These are phyloP conservation scores for Talaromyces pinophilus DNA, from an alignment of 2,329 filamentous ascomycete species.

Conservation along the genomic window DNA sequence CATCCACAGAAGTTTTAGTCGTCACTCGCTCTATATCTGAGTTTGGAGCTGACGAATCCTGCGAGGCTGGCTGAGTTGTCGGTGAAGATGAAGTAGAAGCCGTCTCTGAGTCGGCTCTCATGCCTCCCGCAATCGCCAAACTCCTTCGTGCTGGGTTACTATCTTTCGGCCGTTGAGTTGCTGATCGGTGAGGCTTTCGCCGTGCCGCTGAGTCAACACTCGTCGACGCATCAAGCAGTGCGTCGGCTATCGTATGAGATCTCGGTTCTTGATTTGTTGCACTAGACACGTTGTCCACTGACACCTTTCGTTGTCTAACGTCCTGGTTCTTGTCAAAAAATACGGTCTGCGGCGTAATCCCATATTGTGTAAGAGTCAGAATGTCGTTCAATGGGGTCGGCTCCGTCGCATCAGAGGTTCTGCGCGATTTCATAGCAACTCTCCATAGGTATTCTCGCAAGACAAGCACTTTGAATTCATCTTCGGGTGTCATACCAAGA, in stretches of 20 bases:
- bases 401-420: slow-evolving; percentile 44
- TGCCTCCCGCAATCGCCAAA: slow-evolving; percentile 25
- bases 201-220: slow-evolving; percentile 70
- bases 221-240: slow-evolving; percentile 86
- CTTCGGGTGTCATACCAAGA: slow-evolving; percentile 76
- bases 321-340: slow-evolving; percentile 80
- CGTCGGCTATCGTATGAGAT: slow-evolving; percentile 83
- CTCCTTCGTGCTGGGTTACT: slow-evolving; percentile 26
- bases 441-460: slow-evolving; percentile 91
- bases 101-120: slow-evolving; percentile 31
- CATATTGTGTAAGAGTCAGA: slow-evolving; percentile 71
- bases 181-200: slow-evolving; percentile 43
- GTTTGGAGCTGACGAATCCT: slow-evolving; percentile 37
- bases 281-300: slow-evolving; percentile 31
- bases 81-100: slow-evolving; percentile 42
- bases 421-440: slow-evolving; percentile 69
- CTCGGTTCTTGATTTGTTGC: slow-evolving; percentile 39
- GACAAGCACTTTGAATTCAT: slow-evolving; percentile 85
- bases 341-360: slow-evolving; percentile 81
- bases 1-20: slow-evolving; percentile 31
- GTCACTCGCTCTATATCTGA: slow-evolving; percentile 35
- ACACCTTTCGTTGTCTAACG: slow-evolving; percentile 43
- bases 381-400: slow-evolving; percentile 64
- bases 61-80: slow-evolving; percentile 33
- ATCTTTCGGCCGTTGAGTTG: slow-evolving; percentile 44